phyloP scores from a whole-genome alignment of 2,329 filamentous ascomycete genomes.

The Chrysoporthe deuterocubensis region DNA sequence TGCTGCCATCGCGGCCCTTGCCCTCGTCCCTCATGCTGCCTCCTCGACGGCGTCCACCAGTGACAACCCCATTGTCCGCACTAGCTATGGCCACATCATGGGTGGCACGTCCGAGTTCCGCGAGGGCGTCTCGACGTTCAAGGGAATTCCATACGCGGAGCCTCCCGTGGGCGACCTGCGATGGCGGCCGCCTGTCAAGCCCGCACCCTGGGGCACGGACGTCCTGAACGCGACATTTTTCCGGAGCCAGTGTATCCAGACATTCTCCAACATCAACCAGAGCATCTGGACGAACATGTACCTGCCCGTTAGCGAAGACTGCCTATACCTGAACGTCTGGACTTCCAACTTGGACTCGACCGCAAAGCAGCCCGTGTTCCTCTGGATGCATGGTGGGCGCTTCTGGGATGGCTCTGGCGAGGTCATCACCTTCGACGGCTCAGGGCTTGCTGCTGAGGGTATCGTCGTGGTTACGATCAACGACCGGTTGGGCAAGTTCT shows the following conservation, averaged over 20 bases:
- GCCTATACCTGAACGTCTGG: slow-evolving; percentile 69
- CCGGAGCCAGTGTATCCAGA: slow-evolving; percentile 38
- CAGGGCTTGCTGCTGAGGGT: slow-evolving; percentile 59
- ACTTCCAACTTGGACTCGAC: slow-evolving; percentile 41
- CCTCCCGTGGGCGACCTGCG: slow-evolving; percentile 66
- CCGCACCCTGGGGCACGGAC: slow-evolving; percentile 43
- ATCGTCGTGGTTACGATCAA: slow-evolving; percentile 75
- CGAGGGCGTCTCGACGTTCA: slow-evolving; percentile 11
- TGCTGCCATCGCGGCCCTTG: slow-evolving; percentile 5
- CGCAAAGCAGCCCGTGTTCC: slow-evolving; percentile 40
- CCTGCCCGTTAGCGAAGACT: slow-evolving; percentile 58
- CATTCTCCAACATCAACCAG: slow-evolving; percentile 32
- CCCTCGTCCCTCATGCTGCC: neutral
- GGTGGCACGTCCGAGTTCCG: slow-evolving; percentile 8
- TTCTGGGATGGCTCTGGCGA: slow-evolving; percentile 47
- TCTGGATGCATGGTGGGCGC: slow-evolving; percentile 52
- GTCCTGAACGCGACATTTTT: slow-evolving; percentile 55
- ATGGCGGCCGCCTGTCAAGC: slow-evolving; percentile 67
- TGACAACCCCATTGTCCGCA: slow-evolving; percentile 2
- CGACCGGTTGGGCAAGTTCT: slow-evolving; percentile 65
- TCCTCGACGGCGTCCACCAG: neutral
- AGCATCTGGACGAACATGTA: slow-evolving; percentile 32
- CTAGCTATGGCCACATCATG: slow-evolving; percentile 12
- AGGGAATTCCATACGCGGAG: slow-evolving; percentile 71
- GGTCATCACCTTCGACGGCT: slow-evolving; percentile 56